Evolutionary conservation across 2,329 filamentous ascomycete species (phyloP), one percentile per base, ranked within the genome.

Genomic region (Byssothecium circinans): DNA sequence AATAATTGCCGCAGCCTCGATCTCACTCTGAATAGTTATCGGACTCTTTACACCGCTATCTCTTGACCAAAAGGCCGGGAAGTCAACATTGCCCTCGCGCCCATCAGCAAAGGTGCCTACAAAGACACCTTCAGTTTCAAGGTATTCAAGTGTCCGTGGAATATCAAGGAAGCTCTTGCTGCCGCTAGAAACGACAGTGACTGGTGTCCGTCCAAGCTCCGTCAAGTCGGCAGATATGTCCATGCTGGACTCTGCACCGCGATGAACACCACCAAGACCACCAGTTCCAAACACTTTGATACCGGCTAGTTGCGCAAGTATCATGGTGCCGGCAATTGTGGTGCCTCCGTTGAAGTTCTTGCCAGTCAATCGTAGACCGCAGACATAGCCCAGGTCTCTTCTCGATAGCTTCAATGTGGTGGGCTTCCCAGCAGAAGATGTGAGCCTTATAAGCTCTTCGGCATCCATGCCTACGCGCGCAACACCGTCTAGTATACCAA

Each of bases 161-260:
- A 96, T 91, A 66, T 99, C 94, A 30, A 99, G 78, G 70, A 99
- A 97, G 53, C 92, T 94, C 75, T 99, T 99, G 75, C 90, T 95
- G 12, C 94, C 94, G 56, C 88, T 90, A 70, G 87, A 88, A 43
- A 99, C 78, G 2, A 99, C 91, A 20, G 91, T 87, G 43, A 99
- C 86, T 10, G 89, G 84, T 7, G 91, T 96, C 48, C 91, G 82
- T 14, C 94, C 91, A 41, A 99, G 82, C 77, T 97, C 94, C 3
- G 89, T 96, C 51, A 99, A 79, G 72, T 99, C 94, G 33, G 94
- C 92, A 51, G 92, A 97, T 53, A 99, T 83, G 68, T 99, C 94
- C 85, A 97, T 87, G 7, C 87, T 88, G 57, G 81, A 81, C 68
- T 96, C 87, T 39, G 85, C 94, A 44, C 89, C 91, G 36, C 91